Conservation (phyloP, 2,329 filamentous ascomycete genomes). For the Neoarthrinium moseri region DNA sequence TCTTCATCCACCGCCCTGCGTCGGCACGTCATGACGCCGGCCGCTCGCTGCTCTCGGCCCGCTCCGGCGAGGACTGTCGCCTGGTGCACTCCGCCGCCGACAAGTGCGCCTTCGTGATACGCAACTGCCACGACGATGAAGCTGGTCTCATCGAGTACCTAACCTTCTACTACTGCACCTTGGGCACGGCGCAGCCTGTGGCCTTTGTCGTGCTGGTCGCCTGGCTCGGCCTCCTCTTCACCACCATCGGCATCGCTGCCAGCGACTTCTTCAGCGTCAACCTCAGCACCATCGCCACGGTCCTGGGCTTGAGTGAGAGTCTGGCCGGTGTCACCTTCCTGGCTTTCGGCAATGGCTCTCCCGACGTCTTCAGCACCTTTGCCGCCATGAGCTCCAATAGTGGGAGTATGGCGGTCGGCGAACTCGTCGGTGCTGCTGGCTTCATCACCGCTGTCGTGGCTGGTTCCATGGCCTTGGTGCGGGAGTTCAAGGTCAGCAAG, state of each 20-base stretch:
- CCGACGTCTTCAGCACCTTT: constrained; percentile 98
- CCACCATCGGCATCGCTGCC: constrained; percentile 94
- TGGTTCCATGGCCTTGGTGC: constrained; percentile 94
- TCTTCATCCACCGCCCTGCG: constrained; percentile 26
- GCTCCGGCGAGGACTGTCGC: constrained; percentile 60
- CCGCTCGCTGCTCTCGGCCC: constrained; percentile 13
- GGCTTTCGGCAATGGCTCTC: constrained; percentile 95
- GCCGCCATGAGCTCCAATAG: constrained; percentile 97
- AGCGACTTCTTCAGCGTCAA: constrained; percentile 99
- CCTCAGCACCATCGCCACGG: constrained; percentile 83
- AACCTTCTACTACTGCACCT: constrained; percentile 82
- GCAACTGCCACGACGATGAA: constrained; percentile 85
- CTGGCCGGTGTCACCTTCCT: constrained; percentile 94
- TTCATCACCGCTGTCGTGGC: constrained; percentile 97
- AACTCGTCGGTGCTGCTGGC: constrained; percentile 89
- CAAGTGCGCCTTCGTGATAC: constrained; percentile 81
- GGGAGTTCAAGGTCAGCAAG: constrained; percentile 87
- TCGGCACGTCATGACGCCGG: constrained; percentile 15
- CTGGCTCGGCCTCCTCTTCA: constrained; percentile 90
- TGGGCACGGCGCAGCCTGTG: constrained; percentile 66
- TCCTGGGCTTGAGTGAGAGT: constrained; percentile 92
- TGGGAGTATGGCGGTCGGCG: constrained; percentile 93
- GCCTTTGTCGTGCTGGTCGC: constrained; percentile 76
- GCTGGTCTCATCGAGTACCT: constrained; percentile 88
- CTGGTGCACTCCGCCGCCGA: constrained; percentile 75